These are phyloP conservation scores for Aspergillus funiculosus DNA, from an alignment of 495 filamentous ascomycete genomes.

Conservation along the genomic window DNA sequence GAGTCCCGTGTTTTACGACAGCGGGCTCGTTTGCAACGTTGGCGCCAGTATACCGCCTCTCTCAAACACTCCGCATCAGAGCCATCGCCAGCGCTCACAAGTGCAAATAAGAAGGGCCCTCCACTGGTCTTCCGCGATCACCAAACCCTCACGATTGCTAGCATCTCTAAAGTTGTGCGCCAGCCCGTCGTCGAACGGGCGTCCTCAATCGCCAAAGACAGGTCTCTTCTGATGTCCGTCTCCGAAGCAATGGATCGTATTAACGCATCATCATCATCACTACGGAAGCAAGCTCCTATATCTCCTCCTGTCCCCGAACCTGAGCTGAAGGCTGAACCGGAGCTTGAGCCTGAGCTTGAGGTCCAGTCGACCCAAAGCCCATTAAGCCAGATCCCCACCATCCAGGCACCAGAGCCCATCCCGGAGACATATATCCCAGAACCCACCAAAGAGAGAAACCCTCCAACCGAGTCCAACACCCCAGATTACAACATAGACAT, in stretches of 20 bases:
- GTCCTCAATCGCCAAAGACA: conserved; percentile 42
- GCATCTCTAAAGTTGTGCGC: conserved; percentile 36
- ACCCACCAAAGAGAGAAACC: neutral
- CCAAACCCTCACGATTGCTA: conserved; percentile 37
- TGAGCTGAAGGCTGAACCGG: conserved; percentile 6
- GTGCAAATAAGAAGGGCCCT: conserved; percentile 13
- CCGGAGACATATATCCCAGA: neutral
- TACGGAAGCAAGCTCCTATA: neutral
- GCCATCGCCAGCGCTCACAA: conserved; percentile 5
- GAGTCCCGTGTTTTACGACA: conserved; percentile 57
- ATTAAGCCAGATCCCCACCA: conserved; percentile 20
- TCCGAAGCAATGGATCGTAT: conserved; percentile 48
- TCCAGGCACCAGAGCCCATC: conserved; percentile 5
- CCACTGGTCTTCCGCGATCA: conserved; percentile 32
- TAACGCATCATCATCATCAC: conserved; percentile 38
- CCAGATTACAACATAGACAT: neutral
- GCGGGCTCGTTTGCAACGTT: conserved; percentile 57
- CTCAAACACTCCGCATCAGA: conserved; percentile 14
- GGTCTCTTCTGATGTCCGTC: conserved; percentile 51
- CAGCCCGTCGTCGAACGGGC: conserved; percentile 38
- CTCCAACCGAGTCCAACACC: neutral
- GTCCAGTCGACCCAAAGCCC: neutral
- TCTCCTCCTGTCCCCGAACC: neutral
- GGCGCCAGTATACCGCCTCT: conserved; percentile 60
- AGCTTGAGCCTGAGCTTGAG: neutral